Base-by-base conservation (phyloP, 2,329 filamentous ascomycete genomes). In the Chaetomium olivaceum region DNA sequence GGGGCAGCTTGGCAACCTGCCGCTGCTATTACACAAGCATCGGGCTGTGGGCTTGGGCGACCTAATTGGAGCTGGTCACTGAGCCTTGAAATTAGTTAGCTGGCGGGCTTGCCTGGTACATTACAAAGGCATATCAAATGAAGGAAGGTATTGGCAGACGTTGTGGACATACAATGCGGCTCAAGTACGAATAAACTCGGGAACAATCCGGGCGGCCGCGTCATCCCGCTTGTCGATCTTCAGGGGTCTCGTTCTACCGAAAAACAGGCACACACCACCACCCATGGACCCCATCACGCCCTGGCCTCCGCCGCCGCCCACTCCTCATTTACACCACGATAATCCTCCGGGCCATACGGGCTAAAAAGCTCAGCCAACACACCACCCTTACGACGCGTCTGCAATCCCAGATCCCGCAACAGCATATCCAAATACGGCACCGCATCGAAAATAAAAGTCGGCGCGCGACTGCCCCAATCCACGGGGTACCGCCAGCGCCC, bases 401-500 rank as follows among this genome's bases (percentile, higher is more conserved):
- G 77, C 61, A 93, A 76, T 0, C 86, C 89, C 64, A 93, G 71
- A 74, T 94, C 91, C 6, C 78, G 77, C 68, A 91, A 74, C 73
- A 94, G 75, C 72, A 89, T 72, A 75, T 93, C 91, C 21, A 91
- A 74, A 66, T 92, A 95, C 3, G 90, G 90, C 61, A 94, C 75
- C 0, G 84, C 84, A 74, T 95, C 91, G 72, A 93, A 93, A n/a
- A 91, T 87, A 68, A 92, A 88, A 74, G 91, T 89, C 0, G 88
- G 88, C 64, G 83, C 80, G 71, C 80, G 82, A 54, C 79, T 80
- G 1, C 89, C 89, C 72, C 86, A 87, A 0, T 89, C 89, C 3
- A 79, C 82, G 0, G 89, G 86, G 70, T 90, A 91, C 31, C 90
- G 82, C 84, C 88, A 89, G 69, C 83, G 86, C 3, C 89, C 88